These are phyloP conservation scores for Cyberlindnera saturnus DNA, from an alignment of 805 yeast genomes.

Conservation along the genomic window DNA sequence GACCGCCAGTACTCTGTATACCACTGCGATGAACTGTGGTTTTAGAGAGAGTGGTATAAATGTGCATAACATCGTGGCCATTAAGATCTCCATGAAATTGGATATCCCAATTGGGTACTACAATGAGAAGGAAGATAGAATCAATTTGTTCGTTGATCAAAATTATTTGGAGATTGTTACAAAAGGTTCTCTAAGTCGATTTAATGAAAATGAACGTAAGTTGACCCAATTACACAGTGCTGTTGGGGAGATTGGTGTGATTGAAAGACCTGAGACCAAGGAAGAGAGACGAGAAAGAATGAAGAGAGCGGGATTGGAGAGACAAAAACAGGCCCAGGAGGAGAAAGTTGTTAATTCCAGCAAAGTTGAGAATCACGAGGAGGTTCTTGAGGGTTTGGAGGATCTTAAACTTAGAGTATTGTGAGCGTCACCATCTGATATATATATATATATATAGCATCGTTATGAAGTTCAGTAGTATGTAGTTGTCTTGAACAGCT, in stretches of 20 bases:
- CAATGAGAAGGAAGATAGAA: constrained; percentile 24
- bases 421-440: no score
- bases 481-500: no score
- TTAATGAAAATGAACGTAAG: constrained; percentile 57
- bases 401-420: neutral
- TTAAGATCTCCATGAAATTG: constrained; percentile 65
- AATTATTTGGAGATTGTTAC: constrained; percentile 49
- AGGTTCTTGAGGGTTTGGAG: neutral
- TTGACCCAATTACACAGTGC: constrained; percentile 41
- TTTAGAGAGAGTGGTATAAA: constrained; percentile 87
- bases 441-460: no score
- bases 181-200: constrained; percentile 53
- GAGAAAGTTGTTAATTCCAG: neutral
- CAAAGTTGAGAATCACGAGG: neutral
- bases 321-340: constrained; percentile 16
- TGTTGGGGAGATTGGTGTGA: constrained; percentile 26
- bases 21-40: constrained; percentile 77
- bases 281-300: constrained; percentile 53
- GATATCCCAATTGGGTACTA: constrained; percentile 73
- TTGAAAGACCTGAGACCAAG: constrained; percentile 37
- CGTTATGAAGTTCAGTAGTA: no score
- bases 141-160: constrained; percentile 41
- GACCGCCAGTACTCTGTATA: constrained; percentile 56
- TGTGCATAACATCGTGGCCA: constrained; percentile 68
- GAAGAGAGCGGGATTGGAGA: constrained; percentile 38